Base-by-base conservation (phyloP, 2,329 filamentous ascomycete genomes). In the Tympanopsis confertula region DNA sequence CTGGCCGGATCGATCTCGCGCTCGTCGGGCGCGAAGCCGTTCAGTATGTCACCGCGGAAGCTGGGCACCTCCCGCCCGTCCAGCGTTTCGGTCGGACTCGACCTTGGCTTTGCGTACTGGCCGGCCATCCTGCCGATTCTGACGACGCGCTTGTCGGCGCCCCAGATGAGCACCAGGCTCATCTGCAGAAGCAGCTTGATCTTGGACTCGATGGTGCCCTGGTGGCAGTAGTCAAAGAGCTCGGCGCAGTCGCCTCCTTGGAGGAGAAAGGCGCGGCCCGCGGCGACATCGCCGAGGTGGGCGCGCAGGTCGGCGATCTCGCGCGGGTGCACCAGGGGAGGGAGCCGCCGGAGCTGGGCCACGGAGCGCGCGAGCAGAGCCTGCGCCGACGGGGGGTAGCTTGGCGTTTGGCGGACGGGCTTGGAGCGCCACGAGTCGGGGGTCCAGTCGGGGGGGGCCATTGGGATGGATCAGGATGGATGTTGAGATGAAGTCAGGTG, bases 161-260 rank as follows among this genome's bases (percentile, higher is more conserved):
- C 91, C 82, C 88, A 95, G 56, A 96, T 88, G 42, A 98, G 69
- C 1, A 98, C 86, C 48, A 98, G 65, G 46, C 86, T 94, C 89
- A 98, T 96, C 63, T 98, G 91, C 42, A 98, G 68, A 20, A 98
- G 73, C 19, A 98, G 74, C 64, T 96, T 96, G 59, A 96, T 87
- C 68, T 96, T 98, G 44, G 86, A 82, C 62, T 96, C 87, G 49
- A 98, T 95, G 46, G 84, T 82, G 13, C 74, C 73, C 56, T 87
- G 82, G 50, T 83, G 80, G 61, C 91, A 98, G 67, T 98, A 98
- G 59, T 91, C 86, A 53, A 98, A 98, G 7, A 96, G 73, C 65
- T 98, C 91, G n/a, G 91, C 91, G 54, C 91, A 98, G 62, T 98
- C 91, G 44, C 89, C 91, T 42, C 91, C 91, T 63, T 98, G 91